Conservation (phyloP, 108 stramenopile genomes). For the Chaetoceros muelleri region DNA sequence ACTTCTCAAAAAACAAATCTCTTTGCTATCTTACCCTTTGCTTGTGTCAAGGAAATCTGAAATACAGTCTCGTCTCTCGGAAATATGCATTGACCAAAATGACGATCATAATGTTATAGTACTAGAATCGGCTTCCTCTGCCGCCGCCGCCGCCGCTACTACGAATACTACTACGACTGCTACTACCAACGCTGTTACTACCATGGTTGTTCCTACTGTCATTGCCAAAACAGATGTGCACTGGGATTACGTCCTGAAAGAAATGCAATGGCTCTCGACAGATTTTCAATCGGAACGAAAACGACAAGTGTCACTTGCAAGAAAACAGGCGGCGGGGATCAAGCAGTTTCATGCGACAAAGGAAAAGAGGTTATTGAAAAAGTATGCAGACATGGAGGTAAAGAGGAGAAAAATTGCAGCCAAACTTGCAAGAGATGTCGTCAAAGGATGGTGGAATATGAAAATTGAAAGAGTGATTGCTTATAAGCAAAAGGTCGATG, state of each 20-base stretch:
- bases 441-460: slow-evolving; percentile 48
- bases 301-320: slow-evolving; percentile 48
- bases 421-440: slow-evolving; percentile 25
- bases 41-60: no score
- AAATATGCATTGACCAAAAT: no score
- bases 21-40: no score
- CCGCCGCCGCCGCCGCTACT: no score
- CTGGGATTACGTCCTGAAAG: slow-evolving; percentile 76
- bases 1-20: no score
- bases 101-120: no score
- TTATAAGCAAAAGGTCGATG: slow-evolving; percentile 59
- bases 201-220: slow-evolving; percentile 8
- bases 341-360: slow-evolving; percentile 32
- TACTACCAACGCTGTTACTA: no score
- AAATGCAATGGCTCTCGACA: slow-evolving; percentile 53
- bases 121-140: no score
- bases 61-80: no score
- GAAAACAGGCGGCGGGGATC: slow-evolving; percentile 34
- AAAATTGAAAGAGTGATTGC: slow-evolving; percentile 79
- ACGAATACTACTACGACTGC: no score
- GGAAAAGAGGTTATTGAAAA: slow-evolving; percentile 22
- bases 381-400: slow-evolving; percentile 39
- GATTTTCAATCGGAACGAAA: slow-evolving; percentile 78
- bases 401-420: slow-evolving; percentile 40
- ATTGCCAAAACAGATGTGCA: slow-evolving; percentile 53